Base-by-base conservation (phyloP, 2,329 filamentous ascomycete species). In the Monilinia aucupariae region DNA sequence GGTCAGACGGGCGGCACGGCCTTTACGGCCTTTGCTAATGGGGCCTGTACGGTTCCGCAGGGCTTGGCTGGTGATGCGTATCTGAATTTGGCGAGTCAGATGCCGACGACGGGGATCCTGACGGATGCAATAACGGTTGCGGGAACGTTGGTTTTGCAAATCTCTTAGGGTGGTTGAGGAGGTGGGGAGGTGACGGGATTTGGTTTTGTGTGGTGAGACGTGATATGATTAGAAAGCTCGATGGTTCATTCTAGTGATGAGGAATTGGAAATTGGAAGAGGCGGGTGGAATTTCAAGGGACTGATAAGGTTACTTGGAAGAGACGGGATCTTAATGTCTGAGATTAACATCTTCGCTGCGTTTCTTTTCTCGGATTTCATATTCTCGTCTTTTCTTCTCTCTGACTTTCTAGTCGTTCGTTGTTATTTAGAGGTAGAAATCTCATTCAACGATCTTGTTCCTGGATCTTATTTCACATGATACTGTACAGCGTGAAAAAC, bases 61-160 rank as follows among this genome's bases (percentile, higher is more conserved):
- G 81, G 81, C 71, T 75, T 90, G 50, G 78, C 79, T 10, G 88
- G 88, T 53, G 78, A 89, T 67, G 82, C 84, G 56, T 91, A 89
- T 75, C 80, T 90, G 70, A 85, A 85, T 70, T 79, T 91, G 68
- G 83, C 86, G 62, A 88, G 73, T 70, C 72, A 73, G 37, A 78
- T 76, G 2, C 82, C 83, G 22, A 71, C 79, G 37, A 76, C 75
- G 27, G 83, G 82, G 43, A 74, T 78, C 45, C 72, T 87, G 65
- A 82, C 80, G 3, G 85, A 89, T 74, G 82, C 81, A 61, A 85
- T 86, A 68, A 85, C 85, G 54, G 77, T 90, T 67, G 87, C 87
- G 68, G 88, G 86, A 1, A 83, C 84, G 54, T 81, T 85, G 77
- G 81, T 84, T 59, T 76, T 87, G 74, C 62, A 64, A n/a, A 65